Evolutionary conservation across 2,329 filamentous ascomycete genomes (phyloP), one percentile per base, ranked within the genome.

Genomic region (Penicillium sp.): DNA sequence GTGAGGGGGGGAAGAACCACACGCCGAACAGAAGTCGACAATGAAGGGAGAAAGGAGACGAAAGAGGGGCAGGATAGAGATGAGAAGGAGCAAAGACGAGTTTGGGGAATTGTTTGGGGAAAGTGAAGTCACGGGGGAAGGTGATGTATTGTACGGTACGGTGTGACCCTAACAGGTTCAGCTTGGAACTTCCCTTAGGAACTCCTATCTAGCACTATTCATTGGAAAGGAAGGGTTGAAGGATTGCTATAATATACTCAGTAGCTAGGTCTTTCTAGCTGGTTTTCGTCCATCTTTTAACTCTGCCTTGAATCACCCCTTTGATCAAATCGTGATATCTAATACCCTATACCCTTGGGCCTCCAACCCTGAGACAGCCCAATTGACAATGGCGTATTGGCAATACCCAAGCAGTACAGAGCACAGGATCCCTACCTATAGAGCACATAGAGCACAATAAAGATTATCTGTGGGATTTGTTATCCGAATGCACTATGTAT

Each of bases 81-180:
- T 46, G n/a, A 23, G 31, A 34, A 18, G 14, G 31, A 34, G 31
- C 31, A 18, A 37, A 40, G 37, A 34, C 41, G 22, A 47, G 35
- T 37, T 28, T 34, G 31, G 31, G 31, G 36, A 46, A 32, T 44
- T 46, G 40, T 46, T 50, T 52, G 32, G 46, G 46, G 46, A 32
- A 47, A 45, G 35, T 28, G 40, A 28, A 47, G 52, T 55, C 52
- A 55, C 49, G 52, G 50, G 50, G 52, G 49, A 34, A 22, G 42
- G 40, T 27, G 29, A 47, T 16, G 42, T 41, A 49, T 44, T 40
- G 31, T 54, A 54, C 46, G 39, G 49, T 52, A 52, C 37, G 40
- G 47, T 55, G 52, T 47, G 42, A 55, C 52, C 49, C 44, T 50
- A 39, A 32, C 34, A 38, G 28, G 4, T 29, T 29, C 28, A 29